A percentile compares a stretch with the other conserved stretches of the same genome.
Conservation (phyloP, 1,284 basidiomycete genomes). For the Rhodotorula mucilaginosa region DNA sequence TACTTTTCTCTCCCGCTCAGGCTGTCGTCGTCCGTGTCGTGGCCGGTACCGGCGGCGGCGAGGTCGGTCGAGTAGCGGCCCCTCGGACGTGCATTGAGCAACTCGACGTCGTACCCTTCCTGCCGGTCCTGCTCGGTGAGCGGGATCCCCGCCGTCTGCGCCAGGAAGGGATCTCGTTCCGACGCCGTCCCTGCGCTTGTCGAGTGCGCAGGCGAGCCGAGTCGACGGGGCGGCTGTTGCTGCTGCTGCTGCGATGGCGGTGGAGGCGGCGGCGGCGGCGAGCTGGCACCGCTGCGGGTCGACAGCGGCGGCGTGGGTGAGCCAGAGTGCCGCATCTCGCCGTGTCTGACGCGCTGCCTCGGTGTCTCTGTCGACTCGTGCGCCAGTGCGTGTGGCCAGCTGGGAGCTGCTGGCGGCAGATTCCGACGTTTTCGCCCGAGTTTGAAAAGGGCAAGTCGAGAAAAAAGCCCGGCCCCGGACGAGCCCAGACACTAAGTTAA, state of each 20-base stretch:
- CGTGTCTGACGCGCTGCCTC: neutral
- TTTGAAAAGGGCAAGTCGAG: no score
- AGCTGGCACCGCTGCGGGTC: neutral
- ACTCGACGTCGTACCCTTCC: conserved; percentile 39
- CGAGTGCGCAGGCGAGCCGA: neutral
- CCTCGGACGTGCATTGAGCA: conserved; percentile 32
- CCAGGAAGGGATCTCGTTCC: conserved; percentile 34
- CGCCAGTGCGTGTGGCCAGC: no score
- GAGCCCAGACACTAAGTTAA: no score
- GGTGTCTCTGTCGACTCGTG: neutral
- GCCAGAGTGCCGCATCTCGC: neutral
- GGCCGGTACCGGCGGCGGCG: neutral
- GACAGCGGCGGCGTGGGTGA: neutral
- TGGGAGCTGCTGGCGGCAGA: no score
- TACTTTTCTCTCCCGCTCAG: conserved; percentile 12
- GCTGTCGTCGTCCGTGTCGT: conserved; percentile 11
- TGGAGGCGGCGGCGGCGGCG: no score
- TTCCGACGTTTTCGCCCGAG: no score
- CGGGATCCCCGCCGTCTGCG: conserved; percentile 24
- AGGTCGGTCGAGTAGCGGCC: conserved; percentile 19
- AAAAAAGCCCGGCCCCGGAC: no score
- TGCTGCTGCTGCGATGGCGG: neutral
- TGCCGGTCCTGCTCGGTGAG: conserved; percentile 39
- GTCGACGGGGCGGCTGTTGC: neutral
- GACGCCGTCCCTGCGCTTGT: neutral